Evolutionary conservation across 306 rosid species (phyloP), one percentile per base, ranked within the genome.

Genomic region (Pterocarpus santalinus): DNA sequence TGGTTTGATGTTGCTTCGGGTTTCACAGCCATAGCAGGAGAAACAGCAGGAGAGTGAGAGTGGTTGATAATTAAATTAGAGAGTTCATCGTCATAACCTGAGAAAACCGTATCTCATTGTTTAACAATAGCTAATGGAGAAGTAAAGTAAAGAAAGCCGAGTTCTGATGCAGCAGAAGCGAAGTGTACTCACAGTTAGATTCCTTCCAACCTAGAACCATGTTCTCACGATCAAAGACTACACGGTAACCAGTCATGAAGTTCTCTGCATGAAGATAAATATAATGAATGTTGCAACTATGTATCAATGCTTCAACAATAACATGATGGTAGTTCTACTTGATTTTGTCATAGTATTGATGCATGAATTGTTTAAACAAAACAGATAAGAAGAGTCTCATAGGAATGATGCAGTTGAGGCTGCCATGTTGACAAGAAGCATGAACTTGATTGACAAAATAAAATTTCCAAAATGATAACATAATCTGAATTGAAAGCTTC

Each of bases 231-330:
- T 96, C 95, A 65, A 96, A 96, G 62, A 86, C 71, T 51, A 96
- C 55, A 5, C 82, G 89, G 82, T 96, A 96, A 55, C 98, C 97
- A 44, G 97, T 90, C 99, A 96, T 96, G 90, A 96, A 92, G 90
- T 96, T 94, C 58, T 92, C 99, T 93, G 94, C 92, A 84, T 71
- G 72, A 77, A 87, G 14, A 76, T 66, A 72, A 70, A 46, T 17
- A 69, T 2, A 75, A 81, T 30, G 53, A 65, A 47, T 22, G 46
- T 57, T 41, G 77, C 64, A 56, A 55, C 7, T 47, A 53, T 8
- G 55, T 36, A 65, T 53, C 75, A 65, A 82, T 22, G 52, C 38
- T 80, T 63, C 52, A 62, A 36, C 58, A 71, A 11, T 15, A 67
- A 76, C 67, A 39, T 57, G 7, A 46, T 39, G 53, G 65, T 67